A percentile compares a stretch with the other conserved stretches of the same genome.
Evolutionary conservation across 2,329 filamentous ascomycete species (phyloP).

Genomic region (Dactylellina drechsleri): DNA sequence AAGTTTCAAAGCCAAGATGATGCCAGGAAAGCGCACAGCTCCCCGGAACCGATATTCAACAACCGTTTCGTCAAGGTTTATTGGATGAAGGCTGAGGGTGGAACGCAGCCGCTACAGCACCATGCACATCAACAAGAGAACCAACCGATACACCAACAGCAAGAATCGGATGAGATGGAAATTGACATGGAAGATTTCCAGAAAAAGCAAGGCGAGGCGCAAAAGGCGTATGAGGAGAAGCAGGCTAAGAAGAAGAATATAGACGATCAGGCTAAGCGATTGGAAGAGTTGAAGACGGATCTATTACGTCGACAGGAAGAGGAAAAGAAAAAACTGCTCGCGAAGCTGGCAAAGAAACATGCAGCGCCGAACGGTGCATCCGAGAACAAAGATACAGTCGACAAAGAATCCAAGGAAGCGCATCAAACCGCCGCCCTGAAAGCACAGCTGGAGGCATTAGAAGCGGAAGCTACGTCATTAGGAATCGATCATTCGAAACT

Average conservation of each 20-base stretch:
- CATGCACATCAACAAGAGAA: conserved; percentile 52
- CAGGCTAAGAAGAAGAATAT: conserved; percentile 72
- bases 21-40: conserved; percentile 77
- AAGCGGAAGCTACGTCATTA: conserved; percentile 76
- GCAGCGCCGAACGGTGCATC: conserved; percentile 57
- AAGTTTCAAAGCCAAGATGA: conserved; percentile 74
- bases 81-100: conserved; percentile 72
- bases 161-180: conserved; percentile 64
- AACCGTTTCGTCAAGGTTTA: conserved; percentile 87
- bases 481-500: conserved; percentile 71
- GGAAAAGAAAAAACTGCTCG: conserved; percentile 72
- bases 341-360: conserved; percentile 70
- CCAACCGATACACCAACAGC: conserved; percentile 19
- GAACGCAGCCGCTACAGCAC: conserved; percentile 57
- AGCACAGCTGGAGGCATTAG: conserved; percentile 76
- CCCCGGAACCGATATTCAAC: conserved; percentile 82
- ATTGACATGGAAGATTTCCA: conserved; percentile 77
- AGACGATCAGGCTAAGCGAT: conserved; percentile 70
- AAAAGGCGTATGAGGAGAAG: conserved; percentile 75
- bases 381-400: conserved; percentile 44
- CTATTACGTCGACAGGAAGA: conserved; percentile 72
- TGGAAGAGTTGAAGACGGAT: conserved; percentile 73
- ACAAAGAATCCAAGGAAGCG: conserved; percentile 58
- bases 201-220: conserved; percentile 76
- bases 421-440: conserved; percentile 73